These are phyloP conservation scores for Aspergillus pseudonomiae DNA, from an alignment of 2,329 filamentous ascomycete genomes.

Conservation along the genomic window DNA sequence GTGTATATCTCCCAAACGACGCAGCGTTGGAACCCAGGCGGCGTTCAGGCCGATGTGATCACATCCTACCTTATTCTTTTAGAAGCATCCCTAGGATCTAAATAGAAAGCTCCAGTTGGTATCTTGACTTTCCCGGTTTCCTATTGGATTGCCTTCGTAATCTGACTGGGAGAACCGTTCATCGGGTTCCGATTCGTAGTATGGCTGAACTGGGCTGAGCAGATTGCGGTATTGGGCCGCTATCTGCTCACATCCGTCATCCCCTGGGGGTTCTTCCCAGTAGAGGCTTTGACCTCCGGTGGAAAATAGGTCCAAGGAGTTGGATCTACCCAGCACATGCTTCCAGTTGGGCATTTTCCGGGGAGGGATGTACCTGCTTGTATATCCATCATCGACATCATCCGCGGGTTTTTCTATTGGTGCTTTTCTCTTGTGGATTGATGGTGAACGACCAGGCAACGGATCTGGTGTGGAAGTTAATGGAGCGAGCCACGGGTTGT, in stretches of 20 bases:
- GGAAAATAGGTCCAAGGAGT: neutral
- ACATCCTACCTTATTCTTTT: neutral
- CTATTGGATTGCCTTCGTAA: neutral
- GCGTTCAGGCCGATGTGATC: neutral
- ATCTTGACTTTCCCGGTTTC: too few species aligned
- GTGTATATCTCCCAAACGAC: neutral
- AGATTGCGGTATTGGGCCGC: constrained; percentile 9
- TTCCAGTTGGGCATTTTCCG: constrained; percentile 9
- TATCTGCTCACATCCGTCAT: neutral
- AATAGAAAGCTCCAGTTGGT: neutral
- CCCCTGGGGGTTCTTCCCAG: neutral
- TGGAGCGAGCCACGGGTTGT: neutral
- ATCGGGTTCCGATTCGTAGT: constrained; percentile 15
- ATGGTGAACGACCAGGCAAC: neutral
- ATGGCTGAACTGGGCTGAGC: constrained; percentile 2
- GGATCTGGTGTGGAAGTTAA: neutral
- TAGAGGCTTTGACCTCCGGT: neutral
- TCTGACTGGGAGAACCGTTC: neutral
- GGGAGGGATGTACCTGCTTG: neutral
- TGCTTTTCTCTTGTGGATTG: neutral
- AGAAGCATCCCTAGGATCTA: neutral
- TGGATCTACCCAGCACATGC: neutral
- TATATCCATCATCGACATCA: neutral
- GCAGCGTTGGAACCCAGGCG: neutral
- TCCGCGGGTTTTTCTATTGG: neutral